These are phyloP conservation scores for Pythium coloratum DNA, from an alignment of 352 stramenopile species.

Conservation along the genomic window DNA sequence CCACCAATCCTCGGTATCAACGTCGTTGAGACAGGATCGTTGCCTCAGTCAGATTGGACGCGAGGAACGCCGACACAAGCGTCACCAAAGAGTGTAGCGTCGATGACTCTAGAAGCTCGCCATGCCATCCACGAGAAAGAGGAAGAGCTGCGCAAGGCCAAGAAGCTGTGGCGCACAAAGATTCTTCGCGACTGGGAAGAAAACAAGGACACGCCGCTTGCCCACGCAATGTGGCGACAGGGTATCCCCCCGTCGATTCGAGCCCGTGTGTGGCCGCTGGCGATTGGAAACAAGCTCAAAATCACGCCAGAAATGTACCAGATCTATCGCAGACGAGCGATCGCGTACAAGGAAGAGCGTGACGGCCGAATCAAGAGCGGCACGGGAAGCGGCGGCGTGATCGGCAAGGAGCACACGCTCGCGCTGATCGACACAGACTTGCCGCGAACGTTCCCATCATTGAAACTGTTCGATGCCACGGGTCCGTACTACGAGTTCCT, in stretches of 20 bases:
- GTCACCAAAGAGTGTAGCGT: neutral
- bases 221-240: slow-evolving; percentile 78
- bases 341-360: slow-evolving; percentile 62
- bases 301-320: slow-evolving; percentile 87
- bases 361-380: slow-evolving; percentile 32
- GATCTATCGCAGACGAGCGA: slow-evolving; percentile 70
- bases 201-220: slow-evolving; percentile 68
- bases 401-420: slow-evolving; percentile 76
- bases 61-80: neutral
- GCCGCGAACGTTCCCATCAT: slow-evolving; percentile 80
- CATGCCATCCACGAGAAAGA: slow-evolving; percentile 76
- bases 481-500: slow-evolving; percentile 78
- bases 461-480: slow-evolving; percentile 75
- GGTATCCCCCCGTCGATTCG: slow-evolving; percentile 84
- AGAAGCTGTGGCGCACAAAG: slow-evolving; percentile 80
- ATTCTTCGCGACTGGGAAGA: slow-evolving; percentile 81
- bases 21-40: slow-evolving; percentile 5
- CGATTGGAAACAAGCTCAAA: slow-evolving; percentile 85
- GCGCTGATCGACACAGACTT: slow-evolving; percentile 86
- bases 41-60: slow-evolving; percentile 8
- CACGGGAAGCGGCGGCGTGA: slow-evolving; percentile 8
- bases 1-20: slow-evolving; percentile 10
- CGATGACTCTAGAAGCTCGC: slow-evolving; percentile 25
- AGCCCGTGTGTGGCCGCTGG: slow-evolving; percentile 78
- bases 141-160: slow-evolving; percentile 76